Base-by-base conservation (phyloP, 345 rosid species). In the Microcos paniculata region DNA sequence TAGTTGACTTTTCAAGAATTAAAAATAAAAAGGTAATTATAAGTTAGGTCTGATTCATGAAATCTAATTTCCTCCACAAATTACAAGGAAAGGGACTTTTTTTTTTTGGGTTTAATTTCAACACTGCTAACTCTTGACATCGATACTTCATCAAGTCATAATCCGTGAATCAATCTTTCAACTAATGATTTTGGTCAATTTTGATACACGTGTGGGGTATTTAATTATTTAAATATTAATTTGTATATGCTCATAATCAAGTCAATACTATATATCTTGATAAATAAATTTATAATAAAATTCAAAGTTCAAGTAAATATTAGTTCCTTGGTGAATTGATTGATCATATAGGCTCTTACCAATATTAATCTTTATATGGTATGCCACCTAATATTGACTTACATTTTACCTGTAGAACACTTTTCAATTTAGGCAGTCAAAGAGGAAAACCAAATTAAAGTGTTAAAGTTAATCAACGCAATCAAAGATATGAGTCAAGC, bases 121-220 rank as follows among this genome's bases (percentile, higher is more conserved):
- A 49, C 72, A 2, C 59, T 30, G 23, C 59, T 30, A 19, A 69
- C 1, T 51, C 28, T 69, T 69, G 59, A 69, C 73, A 4, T 69
- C 19, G 19, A 49, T 31, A 30, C 18, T 18, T 30, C 43, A 69
- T 49, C 43, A 30, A 49, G 73, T 31, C 73, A 49, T 26, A 68
- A 46, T 16, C n/a, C 7, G 6, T 33, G 72, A 68, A 16, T 68
- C 55, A 48, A 28, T 28, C 56, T 10, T 68, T 46, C 71, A 67
- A 67, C 56, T 8, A 67, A 67, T 69, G 59, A 19, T 69, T 69
- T 69, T 9, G 73, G 73, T 69, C 73, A 69, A 69, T 69, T 69
- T 33, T 49, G 45, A 69, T 69, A 69, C 43, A 48, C 57, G 42
- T 69, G 58, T n/a, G 10, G 58, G 4, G 18, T 46, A 8, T 28